Conservation (phyloP, 768 basidiomycete species). For the Pleurotus eryngii region DNA sequence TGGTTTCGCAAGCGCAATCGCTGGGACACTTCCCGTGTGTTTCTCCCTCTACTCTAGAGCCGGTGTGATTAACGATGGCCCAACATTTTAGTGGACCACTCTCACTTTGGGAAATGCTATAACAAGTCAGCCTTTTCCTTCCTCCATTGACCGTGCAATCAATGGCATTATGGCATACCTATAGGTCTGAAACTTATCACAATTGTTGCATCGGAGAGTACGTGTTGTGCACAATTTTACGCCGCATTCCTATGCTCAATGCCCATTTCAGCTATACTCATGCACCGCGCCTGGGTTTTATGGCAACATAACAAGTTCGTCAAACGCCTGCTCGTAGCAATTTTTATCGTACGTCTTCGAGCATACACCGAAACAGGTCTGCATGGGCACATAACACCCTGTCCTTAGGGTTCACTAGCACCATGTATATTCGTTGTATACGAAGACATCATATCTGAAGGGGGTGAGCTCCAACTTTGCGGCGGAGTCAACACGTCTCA, state of each 20-base stretch:
- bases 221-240: neutral
- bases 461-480: no score
- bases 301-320: neutral
- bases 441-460: neutral
- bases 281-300: neutral
- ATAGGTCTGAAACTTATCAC: neutral
- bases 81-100: neutral
- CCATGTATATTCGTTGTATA: neutral
- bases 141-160: neutral
- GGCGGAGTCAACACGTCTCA: no score
- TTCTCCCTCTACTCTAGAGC: neutral
- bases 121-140: neutral
- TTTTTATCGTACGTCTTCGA: neutral
- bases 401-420: neutral
- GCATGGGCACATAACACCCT: neutral
- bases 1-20: neutral
- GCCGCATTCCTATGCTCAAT: no score
- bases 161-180: no score
- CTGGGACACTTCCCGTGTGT: neutral
- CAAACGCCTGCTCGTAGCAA: neutral
- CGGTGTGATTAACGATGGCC: neutral
- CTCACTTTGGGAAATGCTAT: neutral
- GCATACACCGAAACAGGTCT: neutral
- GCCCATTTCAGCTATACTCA: neutral
- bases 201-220: neutral